Evolutionary conservation across 2,329 filamentous ascomycete genomes (phyloP).

Genomic region (Leptographium galeiforme): DNA sequence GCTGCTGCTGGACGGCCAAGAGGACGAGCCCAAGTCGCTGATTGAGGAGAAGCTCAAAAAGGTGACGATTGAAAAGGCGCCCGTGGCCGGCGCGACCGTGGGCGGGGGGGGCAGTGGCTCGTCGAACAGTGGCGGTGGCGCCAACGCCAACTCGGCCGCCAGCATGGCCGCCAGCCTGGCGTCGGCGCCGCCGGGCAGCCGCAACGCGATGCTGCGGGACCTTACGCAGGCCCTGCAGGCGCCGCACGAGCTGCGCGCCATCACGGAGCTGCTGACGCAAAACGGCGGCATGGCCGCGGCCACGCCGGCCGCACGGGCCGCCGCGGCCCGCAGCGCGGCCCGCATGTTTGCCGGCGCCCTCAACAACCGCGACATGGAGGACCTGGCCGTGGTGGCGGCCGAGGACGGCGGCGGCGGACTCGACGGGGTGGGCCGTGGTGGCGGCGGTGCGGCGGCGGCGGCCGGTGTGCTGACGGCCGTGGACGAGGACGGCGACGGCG

Average conservation of each 20-base stretch:
- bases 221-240: conserved; percentile 6
- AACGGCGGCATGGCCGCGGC: neutral
- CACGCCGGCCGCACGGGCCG: conserved; percentile 22
- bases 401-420: conserved; percentile 28
- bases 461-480: conserved; percentile 74
- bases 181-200: conserved; percentile 5
- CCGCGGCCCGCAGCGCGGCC: conserved; percentile 13
- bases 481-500: conserved; percentile 68
- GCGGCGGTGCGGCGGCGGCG: conserved; percentile 51
- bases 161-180: too few relatives aligned
- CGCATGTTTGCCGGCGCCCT: conserved; percentile 10
- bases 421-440: conserved; percentile 10
- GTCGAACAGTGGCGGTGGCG: neutral
- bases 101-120: neutral
- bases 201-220: conserved; percentile 6
- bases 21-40: conserved; percentile 63
- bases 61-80: conserved; percentile 47
- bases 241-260: conserved; percentile 19
- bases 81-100: conserved; percentile 27
- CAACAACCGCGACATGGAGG: neutral
- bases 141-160: too few relatives aligned
- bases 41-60: conserved; percentile 93
- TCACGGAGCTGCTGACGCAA: conserved; percentile 24
- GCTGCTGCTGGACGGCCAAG: conserved; percentile 73
- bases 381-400: conserved; percentile 10